phyloP scores from a whole-genome alignment of 495 filamentous ascomycete genomes.

The Aspergillus steynii region DNA sequence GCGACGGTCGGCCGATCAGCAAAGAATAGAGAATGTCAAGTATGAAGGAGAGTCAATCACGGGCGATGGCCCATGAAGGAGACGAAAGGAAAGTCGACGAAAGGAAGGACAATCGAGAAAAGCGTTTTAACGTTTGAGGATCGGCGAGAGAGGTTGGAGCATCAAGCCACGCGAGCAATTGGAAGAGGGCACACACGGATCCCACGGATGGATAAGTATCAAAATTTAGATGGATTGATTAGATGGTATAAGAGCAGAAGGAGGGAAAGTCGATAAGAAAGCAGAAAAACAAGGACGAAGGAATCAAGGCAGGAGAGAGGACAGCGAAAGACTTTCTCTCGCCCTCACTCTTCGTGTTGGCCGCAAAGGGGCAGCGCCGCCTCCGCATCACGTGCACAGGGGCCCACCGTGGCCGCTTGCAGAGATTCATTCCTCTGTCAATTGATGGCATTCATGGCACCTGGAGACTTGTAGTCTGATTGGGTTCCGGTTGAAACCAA shows the following conservation, averaged over 20 bases:
- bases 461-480: neutral
- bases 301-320: neutral
- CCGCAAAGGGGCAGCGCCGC: constrained; percentile 18
- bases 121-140: constrained; percentile 1
- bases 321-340: neutral
- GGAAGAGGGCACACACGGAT: neutral
- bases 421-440: neutral
- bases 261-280: constrained; percentile 4
- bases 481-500: neutral
- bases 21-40: neutral
- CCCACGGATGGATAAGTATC: neutral
- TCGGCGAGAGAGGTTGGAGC: neutral
- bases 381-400: constrained; percentile 15
- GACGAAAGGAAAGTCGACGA: neutral
- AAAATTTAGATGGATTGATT: neutral
- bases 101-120: neutral
- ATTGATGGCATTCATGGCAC: too few species aligned
- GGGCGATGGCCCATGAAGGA: constrained; percentile 8
- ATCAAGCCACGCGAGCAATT: constrained; percentile 14
- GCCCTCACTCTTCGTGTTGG: neutral
- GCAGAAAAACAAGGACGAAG: constrained; percentile 5
- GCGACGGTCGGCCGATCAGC: constrained; percentile 16
- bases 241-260: neutral
- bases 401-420: neutral
- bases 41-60: neutral